Percentiles rank a stretch among this genome's conserved stretches.
Evolutionary conservation across 805 yeast genomes (phyloP).

Genomic region (Zygoascus ofunaensis): DNA sequence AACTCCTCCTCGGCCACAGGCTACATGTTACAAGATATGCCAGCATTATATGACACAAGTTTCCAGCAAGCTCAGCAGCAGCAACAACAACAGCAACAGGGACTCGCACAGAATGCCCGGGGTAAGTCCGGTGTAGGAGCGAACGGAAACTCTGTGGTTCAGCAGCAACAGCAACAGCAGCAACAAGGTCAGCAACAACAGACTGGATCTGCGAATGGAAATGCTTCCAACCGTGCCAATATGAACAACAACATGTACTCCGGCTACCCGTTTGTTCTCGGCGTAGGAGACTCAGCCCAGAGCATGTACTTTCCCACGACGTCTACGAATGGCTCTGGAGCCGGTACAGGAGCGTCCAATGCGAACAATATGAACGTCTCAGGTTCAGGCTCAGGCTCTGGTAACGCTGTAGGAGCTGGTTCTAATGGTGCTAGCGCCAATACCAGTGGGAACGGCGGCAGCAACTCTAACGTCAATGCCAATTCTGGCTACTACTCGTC

Average conservation of each 20-base stretch:
- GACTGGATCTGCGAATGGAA: neutral
- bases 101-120: neutral
- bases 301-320: neutral
- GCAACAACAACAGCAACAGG: no score
- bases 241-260: neutral
- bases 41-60: no score
- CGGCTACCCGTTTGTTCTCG: neutral
- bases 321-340: no score
- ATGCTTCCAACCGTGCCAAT: neutral
- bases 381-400: no score
- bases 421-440: neutral
- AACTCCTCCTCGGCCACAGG: no score
- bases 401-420: neutral
- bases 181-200: neutral
- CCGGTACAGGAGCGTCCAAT: no score
- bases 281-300: neutral
- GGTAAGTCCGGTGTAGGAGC: neutral
- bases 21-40: no score
- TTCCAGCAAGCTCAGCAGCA: no score
- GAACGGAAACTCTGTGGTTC: neutral
- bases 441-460: neutral
- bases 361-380: no score
- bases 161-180: neutral
- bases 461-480: no score
- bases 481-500: neutral